phyloP scores from a whole-genome alignment of 164 flowering plant species.

The Amborella trichopoda region DNA sequence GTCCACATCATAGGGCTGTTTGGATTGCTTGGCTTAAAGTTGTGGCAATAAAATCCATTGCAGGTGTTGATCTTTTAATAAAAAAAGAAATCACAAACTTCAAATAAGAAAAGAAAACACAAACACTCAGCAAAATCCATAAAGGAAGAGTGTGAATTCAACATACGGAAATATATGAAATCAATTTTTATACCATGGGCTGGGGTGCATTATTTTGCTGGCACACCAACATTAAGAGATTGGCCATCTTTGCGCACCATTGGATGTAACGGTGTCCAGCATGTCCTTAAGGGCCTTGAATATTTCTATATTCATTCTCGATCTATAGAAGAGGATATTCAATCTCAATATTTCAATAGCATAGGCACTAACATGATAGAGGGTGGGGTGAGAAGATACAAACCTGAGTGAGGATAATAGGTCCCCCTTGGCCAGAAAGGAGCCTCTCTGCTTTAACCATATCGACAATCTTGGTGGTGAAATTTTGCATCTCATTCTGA shows the following conservation, averaged over 20 bases:
- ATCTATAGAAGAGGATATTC: constrained; percentile 20
- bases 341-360: constrained; percentile 4
- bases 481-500: constrained; percentile 12
- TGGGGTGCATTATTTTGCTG: constrained; percentile 45
- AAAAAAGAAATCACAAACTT: neutral
- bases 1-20: constrained; percentile 26
- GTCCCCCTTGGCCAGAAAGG: constrained; percentile 12
- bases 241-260: constrained; percentile 52
- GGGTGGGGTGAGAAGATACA: neutral
- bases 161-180: neutral
- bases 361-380: neutral
- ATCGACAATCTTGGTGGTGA: constrained; percentile 7
- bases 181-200: constrained; percentile 24
- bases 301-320: constrained; percentile 34
- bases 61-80: constrained; percentile 52
- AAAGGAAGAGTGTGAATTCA: neutral
- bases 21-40: constrained; percentile 12
- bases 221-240: constrained; percentile 64
- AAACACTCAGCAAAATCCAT: neutral
- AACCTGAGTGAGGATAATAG: constrained; percentile 11
- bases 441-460: constrained; percentile 6
- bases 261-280: constrained; percentile 39
- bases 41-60: constrained; percentile 61
- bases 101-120: neutral
- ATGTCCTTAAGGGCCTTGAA: constrained; percentile 27